Base-by-base conservation (phyloP, 2,329 filamentous ascomycete species). In the Scleromitrula shiraiana region DNA sequence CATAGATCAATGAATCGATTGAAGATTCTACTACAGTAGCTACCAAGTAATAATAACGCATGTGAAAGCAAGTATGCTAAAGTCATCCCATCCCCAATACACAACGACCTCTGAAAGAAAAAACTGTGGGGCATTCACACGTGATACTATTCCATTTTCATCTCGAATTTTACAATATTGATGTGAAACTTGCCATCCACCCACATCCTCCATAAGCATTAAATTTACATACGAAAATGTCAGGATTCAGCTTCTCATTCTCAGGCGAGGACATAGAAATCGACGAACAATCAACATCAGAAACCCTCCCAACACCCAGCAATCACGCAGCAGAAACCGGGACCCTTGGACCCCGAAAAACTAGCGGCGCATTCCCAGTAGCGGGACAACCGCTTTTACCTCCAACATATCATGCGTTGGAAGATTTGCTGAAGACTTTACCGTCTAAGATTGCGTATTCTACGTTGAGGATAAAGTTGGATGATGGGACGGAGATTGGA, bases 371-470 rank as follows among this genome's bases (percentile, higher is more conserved):
- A 14, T 83, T 83, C 56, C 80, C 80, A 5, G 74, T 83, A 20
- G 67, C 74, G 40, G 79, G 79, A 50, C 79, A 80, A 55, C 73
- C 78, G 47, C 71, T 80, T 45, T 71, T 83, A 4, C 71, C 73
- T 8, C 70, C 79, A 7, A 67, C 66, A n/a, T 63, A 63, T 41
- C 79, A 83, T 62, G 64, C 68, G 46, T 58, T 82, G 26, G 59
- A 65, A 15, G 59, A 67, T 3, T 71, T 83, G 62, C 65, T 83
- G n/a, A 65, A 70, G 3, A 66, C 66, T 48, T 71, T 91, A 38
- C 87, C 87, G 0, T 85, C 83, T 47, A 86, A 86, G 64, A 75
- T 93, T 46, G 81, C 83, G 15, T 91, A 83, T 65, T 72, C 75
- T 57, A 73, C 72, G 10, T 66, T 89, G 15, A 66, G 70, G 7